phyloP scores from a whole-genome alignment of 495 filamentous ascomycete genomes.

The Pyrenopolyporus hunteri region DNA sequence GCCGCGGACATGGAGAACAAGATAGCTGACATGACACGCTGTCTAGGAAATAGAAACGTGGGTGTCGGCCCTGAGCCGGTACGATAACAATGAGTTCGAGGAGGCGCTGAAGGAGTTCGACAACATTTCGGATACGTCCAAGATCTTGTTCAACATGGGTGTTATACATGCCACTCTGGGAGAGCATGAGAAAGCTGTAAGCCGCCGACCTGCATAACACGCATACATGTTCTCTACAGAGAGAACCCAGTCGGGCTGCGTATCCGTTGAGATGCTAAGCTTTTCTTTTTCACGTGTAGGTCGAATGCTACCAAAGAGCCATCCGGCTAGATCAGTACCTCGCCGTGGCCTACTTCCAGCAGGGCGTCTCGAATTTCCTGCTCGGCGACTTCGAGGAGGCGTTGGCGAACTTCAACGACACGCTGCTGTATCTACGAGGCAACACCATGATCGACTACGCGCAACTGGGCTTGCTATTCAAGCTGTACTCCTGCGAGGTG shows the following conservation, averaged over 20 bases:
- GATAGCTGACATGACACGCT: no score
- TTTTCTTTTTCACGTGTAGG: conserved; percentile 58
- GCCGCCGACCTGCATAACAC: conserved; percentile 42
- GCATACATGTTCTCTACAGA: no score
- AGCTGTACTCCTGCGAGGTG: conserved; percentile 95
- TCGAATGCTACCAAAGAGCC: conserved; percentile 92
- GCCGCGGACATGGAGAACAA: no score
- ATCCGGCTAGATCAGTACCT: conserved; percentile 91
- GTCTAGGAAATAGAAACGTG: conserved; percentile 97
- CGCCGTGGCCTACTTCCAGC: conserved; percentile 97
- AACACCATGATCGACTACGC: conserved; percentile 99
- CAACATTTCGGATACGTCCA: conserved; percentile 90
- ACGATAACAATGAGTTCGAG: conserved; percentile 97
- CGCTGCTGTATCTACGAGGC: conserved; percentile 89
- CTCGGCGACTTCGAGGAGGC: conserved; percentile 97
- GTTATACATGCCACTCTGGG: conserved; percentile 98
- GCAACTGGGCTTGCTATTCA: conserved; percentile 94
- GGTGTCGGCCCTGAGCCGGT: conserved; percentile 88
- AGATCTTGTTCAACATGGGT: conserved; percentile 98
- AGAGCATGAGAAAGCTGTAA: conserved; percentile 91
- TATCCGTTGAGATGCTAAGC: conserved; percentile 23
- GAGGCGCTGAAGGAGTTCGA: conserved; percentile 81
- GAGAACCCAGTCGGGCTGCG: no score
- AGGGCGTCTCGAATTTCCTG: conserved; percentile 98
- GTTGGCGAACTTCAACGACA: conserved; percentile 98